These are phyloP conservation scores for Candida ficus DNA, from an alignment of 805 yeast genomes.

Conservation along the genomic window DNA sequence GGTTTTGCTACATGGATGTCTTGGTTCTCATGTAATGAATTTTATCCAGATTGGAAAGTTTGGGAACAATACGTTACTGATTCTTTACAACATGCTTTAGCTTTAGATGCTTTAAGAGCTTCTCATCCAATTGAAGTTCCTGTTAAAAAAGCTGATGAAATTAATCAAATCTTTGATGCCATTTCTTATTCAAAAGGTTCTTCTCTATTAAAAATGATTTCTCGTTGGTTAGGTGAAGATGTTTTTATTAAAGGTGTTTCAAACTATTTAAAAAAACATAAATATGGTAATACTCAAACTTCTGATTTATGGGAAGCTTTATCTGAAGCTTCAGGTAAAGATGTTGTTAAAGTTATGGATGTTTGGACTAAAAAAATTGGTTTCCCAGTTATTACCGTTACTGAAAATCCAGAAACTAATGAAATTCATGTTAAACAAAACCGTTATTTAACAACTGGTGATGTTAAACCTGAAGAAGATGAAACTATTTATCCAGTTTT, in stretches of 20 bases:
- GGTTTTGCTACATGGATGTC: constrained; percentile 92
- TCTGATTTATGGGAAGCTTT: constrained; percentile 74
- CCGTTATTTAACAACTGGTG: constrained; percentile 73
- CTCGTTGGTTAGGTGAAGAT: constrained; percentile 76
- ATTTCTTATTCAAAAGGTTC: constrained; percentile 83
- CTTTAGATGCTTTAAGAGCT: constrained; percentile 72
- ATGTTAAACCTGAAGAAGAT: constrained; percentile 72
- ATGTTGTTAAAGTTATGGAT: constrained; percentile 69
- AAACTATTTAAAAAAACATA: constrained; percentile 66
- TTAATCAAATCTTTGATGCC: constrained; percentile 81
- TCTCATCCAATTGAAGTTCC: constrained; percentile 87
- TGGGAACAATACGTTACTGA: constrained; percentile 81
- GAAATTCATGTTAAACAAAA: constrained; percentile 58
- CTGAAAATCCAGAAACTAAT: constrained; percentile 41
- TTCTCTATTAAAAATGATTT: constrained; percentile 71
- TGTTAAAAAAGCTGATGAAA: constrained; percentile 70
- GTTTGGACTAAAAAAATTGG: constrained; percentile 80
- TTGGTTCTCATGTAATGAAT: constrained; percentile 73
- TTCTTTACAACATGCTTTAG: constrained; percentile 68
- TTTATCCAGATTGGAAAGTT: constrained; percentile 82
- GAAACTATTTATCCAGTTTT: constrained; percentile 64
- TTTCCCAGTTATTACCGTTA: constrained; percentile 66
- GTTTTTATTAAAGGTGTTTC: constrained; percentile 76
- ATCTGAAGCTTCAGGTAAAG: constrained; percentile 63
- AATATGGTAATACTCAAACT: constrained; percentile 74